Percentiles rank a stretch among this genome's conserved stretches.
These are phyloP conservation scores for Ananas comosus DNA, from an alignment of 176 grass and related monocot genomes.

Conservation along the genomic window DNA sequence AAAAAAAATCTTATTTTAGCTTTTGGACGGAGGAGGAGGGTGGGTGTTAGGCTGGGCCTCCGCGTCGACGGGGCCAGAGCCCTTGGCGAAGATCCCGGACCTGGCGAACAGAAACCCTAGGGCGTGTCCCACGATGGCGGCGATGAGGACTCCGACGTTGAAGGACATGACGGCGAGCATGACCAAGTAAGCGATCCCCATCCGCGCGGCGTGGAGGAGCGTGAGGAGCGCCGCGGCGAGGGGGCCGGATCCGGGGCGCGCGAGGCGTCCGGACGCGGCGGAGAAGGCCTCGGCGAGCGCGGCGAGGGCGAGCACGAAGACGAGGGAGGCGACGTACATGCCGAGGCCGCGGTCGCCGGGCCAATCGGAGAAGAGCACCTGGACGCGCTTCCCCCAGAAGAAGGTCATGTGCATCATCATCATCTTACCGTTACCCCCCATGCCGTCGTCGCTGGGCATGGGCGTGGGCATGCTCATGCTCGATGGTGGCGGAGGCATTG, in stretches of 20 bases:
- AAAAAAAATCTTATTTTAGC: too few species aligned
- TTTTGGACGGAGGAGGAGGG: too few species aligned
- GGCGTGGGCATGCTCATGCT: background rate
- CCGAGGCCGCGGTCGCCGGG: slow-evolving; percentile 41
- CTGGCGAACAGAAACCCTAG: slow-evolving; percentile 8
- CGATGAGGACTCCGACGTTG: slow-evolving; percentile 1
- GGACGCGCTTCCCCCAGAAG: slow-evolving; percentile 43
- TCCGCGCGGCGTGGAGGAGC: slow-evolving; percentile 18
- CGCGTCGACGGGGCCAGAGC: too few species aligned
- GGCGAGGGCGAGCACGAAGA: slow-evolving; percentile 44
- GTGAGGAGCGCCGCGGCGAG: slow-evolving; percentile 6
- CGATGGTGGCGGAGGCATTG: slow-evolving; percentile 31
- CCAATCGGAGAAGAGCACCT: slow-evolving; percentile 58
- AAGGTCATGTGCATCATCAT: slow-evolving; percentile 55
- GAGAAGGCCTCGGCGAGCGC: slow-evolving; percentile 49
- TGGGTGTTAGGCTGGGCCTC: too few species aligned
- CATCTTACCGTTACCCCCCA: background rate
- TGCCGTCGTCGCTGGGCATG: background rate
- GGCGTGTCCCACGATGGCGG: slow-evolving; percentile 6
- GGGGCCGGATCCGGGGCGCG: slow-evolving; percentile 9
- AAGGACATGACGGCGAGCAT: slow-evolving; percentile 21
- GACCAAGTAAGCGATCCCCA: slow-evolving; percentile 9
- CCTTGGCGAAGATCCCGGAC: too few species aligned
- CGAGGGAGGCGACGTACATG: slow-evolving; percentile 55
- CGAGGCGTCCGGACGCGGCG: slow-evolving; percentile 19